phyloP scores from a whole-genome alignment of 2,329 filamentous ascomycete species.

The Monilinia fructigena region DNA sequence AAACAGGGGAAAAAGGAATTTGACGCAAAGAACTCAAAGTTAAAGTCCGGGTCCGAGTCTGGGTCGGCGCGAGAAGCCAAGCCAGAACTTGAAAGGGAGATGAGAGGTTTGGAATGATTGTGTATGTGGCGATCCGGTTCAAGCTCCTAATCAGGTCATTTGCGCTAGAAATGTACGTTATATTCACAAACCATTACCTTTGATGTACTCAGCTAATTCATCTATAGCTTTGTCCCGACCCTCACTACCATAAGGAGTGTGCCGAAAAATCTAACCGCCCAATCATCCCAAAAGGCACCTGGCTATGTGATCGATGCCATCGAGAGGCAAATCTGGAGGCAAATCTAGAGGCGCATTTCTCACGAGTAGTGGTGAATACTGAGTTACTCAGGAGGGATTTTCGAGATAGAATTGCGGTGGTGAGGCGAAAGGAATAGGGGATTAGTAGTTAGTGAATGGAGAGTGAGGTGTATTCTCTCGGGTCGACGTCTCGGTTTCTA shows the following conservation, averaged over 20 bases:
- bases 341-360: background rate
- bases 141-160: slow-evolving; percentile 26
- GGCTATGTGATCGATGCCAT: slow-evolving; percentile 10
- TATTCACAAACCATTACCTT: background rate
- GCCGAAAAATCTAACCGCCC: background rate
- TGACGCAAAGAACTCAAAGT: background rate
- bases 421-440: background rate
- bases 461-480: too few relatives aligned
- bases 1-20: slow-evolving; percentile 14
- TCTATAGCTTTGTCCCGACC: slow-evolving; percentile 7
- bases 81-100: background rate
- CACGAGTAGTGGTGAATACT: too few relatives aligned
- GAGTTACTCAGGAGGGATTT: background rate
- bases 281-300: background rate
- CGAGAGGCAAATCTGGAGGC: background rate
- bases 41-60: background rate
- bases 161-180: slow-evolving; percentile 24
- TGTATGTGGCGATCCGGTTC: slow-evolving; percentile 29
- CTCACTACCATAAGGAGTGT: slow-evolving; percentile 7
- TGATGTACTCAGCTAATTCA: background rate
- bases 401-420: background rate
- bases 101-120: slow-evolving; percentile 25
- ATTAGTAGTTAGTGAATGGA: background rate
- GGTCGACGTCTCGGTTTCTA: too few relatives aligned
- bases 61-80: slow-evolving; percentile 13